These are phyloP conservation scores for Pilaira anomala DNA, from an alignment of 192 early-diverging fungal species.

Conservation along the genomic window DNA sequence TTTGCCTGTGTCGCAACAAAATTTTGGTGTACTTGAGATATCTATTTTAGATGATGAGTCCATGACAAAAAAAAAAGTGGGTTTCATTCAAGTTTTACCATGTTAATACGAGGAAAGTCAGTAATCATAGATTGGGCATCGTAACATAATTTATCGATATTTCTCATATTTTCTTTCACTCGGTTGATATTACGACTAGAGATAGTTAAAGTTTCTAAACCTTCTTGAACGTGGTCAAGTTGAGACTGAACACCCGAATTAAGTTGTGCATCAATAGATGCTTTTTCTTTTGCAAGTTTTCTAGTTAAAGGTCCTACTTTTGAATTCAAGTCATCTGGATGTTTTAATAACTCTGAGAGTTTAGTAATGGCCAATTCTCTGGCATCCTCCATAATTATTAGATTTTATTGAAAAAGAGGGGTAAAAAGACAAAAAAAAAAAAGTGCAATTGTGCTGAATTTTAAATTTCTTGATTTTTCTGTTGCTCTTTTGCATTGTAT, in stretches of 20 bases:
- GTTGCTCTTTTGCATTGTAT: too few relatives aligned
- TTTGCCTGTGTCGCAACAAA: slow-evolving; percentile 87
- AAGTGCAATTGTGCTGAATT: too few relatives aligned
- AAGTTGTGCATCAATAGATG: slow-evolving; percentile 91
- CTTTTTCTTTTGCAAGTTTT: slow-evolving; percentile 85
- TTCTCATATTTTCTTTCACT: slow-evolving; percentile 73
- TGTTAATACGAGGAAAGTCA: slow-evolving; percentile 88
- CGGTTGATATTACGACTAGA: slow-evolving; percentile 61
- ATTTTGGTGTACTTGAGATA: slow-evolving; percentile 93
- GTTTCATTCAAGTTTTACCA: slow-evolving; percentile 56
- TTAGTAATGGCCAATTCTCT: slow-evolving; percentile 74
- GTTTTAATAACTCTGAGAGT: slow-evolving; percentile 79
- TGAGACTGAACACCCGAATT: slow-evolving; percentile 91
- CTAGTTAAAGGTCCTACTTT: slow-evolving; percentile 76
- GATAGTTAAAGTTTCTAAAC: slow-evolving; percentile 71
- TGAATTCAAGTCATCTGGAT: slow-evolving; percentile 92
- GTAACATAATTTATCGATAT: slow-evolving; percentile 83
- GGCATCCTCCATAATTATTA: slow-evolving; percentile 47
- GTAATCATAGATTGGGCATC: slow-evolving; percentile 83
- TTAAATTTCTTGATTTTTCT: too few relatives aligned
- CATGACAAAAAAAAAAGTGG: not conserved
- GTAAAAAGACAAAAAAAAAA: not conserved
- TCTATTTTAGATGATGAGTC: slow-evolving; percentile 39
- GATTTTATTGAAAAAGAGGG: too few relatives aligned
- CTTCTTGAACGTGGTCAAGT: slow-evolving; percentile 86